Evolutionary conservation across 768 basidiomycete genomes (phyloP), one percentile per base, ranked within the genome.

Genomic region (Hygrocybe punicea): DNA sequence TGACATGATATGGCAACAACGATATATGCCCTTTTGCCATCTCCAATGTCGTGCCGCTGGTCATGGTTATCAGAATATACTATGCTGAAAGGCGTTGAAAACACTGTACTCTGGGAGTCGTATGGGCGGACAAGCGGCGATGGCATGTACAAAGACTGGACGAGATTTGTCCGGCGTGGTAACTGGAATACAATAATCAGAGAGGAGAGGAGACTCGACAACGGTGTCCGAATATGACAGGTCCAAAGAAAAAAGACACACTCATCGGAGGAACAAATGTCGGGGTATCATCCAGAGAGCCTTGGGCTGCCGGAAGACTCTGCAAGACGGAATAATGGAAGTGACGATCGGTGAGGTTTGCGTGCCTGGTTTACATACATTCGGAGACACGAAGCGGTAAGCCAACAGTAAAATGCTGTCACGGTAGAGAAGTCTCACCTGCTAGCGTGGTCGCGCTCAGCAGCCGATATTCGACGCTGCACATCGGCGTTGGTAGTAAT

Each of bases 21-120:
- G 91, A 88, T 55, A 94, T 91, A 58, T 91, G 86, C 8, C 87
- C 91, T 63, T 87, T 88, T 51, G 82, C 77, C 79, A 96, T 84
- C 36, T 88, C 84, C 55, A 93, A 69, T 33, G 80, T 73, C 34
- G 84, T 81, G 24, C 91, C 91, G 58, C 94, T 87, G 64, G 14
- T 34, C 17, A 33, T 9, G 33, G 6, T 39, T 77, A 53, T 21
- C 13, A 49, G 47, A 21, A 37, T 8, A 21, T 34, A 16, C 24
- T n/a, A 5, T 29, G 14, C 35, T 55, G 47, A 39, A 29, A 2
- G 24, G 21, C 37, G 39, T 51, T 10, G 33, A 25, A 35, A 23
- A 21, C 48, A 14, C 73, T 86, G 51, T 62, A 91, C 89, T 89
- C 86, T 7, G 85, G 87, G n/a, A 87, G 68, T 51, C 76, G 76